Evolutionary conservation across 495 filamentous ascomycete species (phyloP).

Genomic region (Penicillium cataractarum): DNA sequence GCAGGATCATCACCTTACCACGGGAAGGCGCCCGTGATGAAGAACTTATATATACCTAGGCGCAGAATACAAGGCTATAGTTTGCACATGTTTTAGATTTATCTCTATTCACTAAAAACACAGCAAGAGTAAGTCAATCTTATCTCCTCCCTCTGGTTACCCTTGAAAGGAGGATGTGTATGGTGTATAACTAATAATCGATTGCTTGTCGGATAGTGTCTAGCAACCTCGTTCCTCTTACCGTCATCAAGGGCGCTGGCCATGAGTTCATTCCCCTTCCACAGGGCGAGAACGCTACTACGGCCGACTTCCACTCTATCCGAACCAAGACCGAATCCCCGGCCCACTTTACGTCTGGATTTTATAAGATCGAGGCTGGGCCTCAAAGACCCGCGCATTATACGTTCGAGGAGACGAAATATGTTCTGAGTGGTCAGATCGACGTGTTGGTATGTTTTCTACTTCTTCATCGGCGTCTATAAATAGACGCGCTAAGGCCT

Average conservation of each 20-base stretch:
- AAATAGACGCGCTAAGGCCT: no score
- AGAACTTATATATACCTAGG: neutral
- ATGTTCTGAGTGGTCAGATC: slow-evolving; percentile 37
- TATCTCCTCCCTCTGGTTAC: neutral
- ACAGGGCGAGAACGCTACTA: slow-evolving; percentile 34
- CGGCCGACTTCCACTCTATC: slow-evolving; percentile 37
- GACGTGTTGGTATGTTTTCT: slow-evolving; percentile 32
- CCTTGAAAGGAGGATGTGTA: neutral
- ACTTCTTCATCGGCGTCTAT: no score
- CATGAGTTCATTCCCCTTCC: slow-evolving; percentile 36
- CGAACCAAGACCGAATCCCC: slow-evolving; percentile 36
- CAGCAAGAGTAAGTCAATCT: neutral
- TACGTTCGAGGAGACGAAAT: slow-evolving; percentile 37
- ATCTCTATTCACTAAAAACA: neutral
- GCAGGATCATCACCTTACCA: neutral
- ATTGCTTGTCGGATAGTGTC: slow-evolving; percentile 23
- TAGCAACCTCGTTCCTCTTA: slow-evolving; percentile 31
- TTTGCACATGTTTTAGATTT: neutral
- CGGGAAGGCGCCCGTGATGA: neutral
- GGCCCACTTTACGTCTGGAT: slow-evolving; percentile 34
- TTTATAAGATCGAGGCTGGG: slow-evolving; percentile 39
- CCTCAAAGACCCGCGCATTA: slow-evolving; percentile 32
- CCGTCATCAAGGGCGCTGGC: slow-evolving; percentile 39
- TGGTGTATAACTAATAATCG: neutral
- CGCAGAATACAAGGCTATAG: neutral